phyloP scores from a whole-genome alignment of 2,329 filamentous ascomycete genomes.

The Talaromyces sp. region DNA sequence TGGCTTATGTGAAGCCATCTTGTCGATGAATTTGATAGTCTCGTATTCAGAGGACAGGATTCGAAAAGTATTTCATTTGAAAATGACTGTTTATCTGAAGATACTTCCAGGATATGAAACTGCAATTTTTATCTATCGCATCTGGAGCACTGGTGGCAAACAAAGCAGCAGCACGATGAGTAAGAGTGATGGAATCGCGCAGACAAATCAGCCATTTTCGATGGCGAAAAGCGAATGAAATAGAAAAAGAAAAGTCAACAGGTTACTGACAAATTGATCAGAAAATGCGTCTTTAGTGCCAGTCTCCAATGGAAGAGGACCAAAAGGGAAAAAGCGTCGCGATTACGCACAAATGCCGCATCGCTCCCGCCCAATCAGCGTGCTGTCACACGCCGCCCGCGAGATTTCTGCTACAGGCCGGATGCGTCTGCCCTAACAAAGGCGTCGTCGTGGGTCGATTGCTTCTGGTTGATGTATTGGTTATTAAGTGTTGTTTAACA shows the following conservation, averaged over 20 bases:
- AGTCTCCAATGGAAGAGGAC: background rate
- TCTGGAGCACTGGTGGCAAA: constrained; percentile 1
- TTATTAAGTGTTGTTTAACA: background rate
- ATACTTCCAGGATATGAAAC: background rate
- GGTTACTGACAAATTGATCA: background rate
- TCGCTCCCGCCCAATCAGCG: background rate
- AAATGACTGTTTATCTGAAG: background rate
- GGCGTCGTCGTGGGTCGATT: background rate
- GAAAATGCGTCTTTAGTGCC: constrained; percentile 7
- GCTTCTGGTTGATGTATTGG: background rate
- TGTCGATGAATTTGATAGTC: background rate
- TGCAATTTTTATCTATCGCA: background rate
- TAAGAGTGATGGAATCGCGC: background rate
- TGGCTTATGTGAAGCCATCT: background rate
- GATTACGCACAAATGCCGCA: constrained; percentile 15
- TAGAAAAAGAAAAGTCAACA: background rate
- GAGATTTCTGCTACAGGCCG: constrained; percentile 5
- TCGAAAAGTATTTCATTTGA: background rate
- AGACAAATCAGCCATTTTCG: background rate
- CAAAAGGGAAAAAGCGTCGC: background rate
- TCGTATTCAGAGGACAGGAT: background rate
- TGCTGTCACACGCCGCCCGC: background rate
- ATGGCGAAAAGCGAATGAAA: background rate
- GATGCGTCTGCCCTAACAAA: background rate
- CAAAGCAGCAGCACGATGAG: constrained; percentile 1